Conservation (phyloP, 2,329 filamentous ascomycete genomes). For the Beauveria bassiana region DNA sequence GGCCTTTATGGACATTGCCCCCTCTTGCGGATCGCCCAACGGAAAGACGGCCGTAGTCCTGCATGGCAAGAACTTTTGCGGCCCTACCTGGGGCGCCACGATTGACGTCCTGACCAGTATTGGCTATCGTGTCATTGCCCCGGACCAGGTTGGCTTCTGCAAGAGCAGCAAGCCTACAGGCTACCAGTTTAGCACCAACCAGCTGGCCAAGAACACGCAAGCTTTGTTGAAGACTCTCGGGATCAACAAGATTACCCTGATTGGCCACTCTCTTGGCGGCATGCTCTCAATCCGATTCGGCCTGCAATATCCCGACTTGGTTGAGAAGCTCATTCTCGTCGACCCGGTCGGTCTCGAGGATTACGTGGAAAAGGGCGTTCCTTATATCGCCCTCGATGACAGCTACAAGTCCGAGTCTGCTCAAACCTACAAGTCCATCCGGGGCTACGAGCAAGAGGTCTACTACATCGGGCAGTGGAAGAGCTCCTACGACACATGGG, state of each 20-base stretch:
- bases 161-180: slow-evolving; percentile 43
- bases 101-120: slow-evolving; percentile 30
- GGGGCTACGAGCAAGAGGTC: slow-evolving; percentile 37
- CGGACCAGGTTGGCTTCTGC: slow-evolving; percentile 51
- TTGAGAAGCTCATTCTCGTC: slow-evolving; percentile 38
- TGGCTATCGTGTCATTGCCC: slow-evolving; percentile 45
- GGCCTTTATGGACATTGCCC: slow-evolving; percentile 47
- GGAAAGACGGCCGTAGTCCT: slow-evolving; percentile 39
- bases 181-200: slow-evolving; percentile 46
- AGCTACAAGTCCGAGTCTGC: slow-evolving; percentile 29
- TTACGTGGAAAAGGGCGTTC: slow-evolving; percentile 42
- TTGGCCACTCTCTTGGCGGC: slow-evolving; percentile 49
- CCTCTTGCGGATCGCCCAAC: slow-evolving; percentile 22
- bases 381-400: slow-evolving; percentile 35
- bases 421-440: slow-evolving; percentile 36
- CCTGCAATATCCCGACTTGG: slow-evolving; percentile 39
- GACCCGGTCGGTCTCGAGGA: slow-evolving; percentile 48
- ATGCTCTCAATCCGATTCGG: slow-evolving; percentile 46
- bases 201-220: slow-evolving; percentile 43
- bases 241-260: slow-evolving; percentile 36
- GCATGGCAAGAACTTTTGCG: slow-evolving; percentile 51
- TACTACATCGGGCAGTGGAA: slow-evolving; percentile 44
- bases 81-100: slow-evolving; percentile 42
- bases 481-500: slow-evolving; percentile 44
- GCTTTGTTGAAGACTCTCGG: slow-evolving; percentile 36